Evolutionary conservation across 1,284 basidiomycete species (phyloP), one percentile per base, ranked within the genome.

Genomic region (Lentinus polychrous): DNA sequence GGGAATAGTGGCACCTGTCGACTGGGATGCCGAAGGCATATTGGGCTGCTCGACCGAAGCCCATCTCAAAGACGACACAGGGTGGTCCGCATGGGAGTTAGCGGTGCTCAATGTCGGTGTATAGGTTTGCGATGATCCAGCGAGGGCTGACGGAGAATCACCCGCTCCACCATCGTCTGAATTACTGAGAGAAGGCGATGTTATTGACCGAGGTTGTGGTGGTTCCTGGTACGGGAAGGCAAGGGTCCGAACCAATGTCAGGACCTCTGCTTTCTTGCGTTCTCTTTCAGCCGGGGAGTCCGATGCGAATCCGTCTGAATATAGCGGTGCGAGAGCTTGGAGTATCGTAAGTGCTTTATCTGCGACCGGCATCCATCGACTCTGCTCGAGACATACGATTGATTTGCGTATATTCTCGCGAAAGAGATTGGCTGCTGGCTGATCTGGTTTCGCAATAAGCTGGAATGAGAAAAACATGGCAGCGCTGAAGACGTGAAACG

Each of bases 401-500:
- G 82, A 80, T 62, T 84, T 84, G 56, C 74, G 75, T 57, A 90
- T 83, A 57, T 83, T 84, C 43, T 75, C 74, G 31, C 85, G 81
- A 69, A 87, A 86, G 34, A 86, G 68, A 18, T 73, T 75, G 38
- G 82, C 85, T 18, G 82, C 84, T 42, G 82, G 81, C 56, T 88
- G 85, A 49, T 86, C 82, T 41, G 86, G 83, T 57, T 84, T 80
- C 43, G 80, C 76, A 57, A 89, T 83, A 35, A 89, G 74, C 60
- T 89, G 85, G 68, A 89, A 88, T 15, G 83, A 85, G 74, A 89
- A 89, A 67, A 89, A 89, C 83, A 90, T 89, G 45, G 84, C 84
- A 11, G 86, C 86, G 42, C 83, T 83, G 70, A 90, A 90, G 55
- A 81, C 79, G 62, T 90, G 86, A 67, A 85, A 83, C 0, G 84